phyloP scores from a whole-genome alignment of 140 eudicot genomes.

The Artemisia princeps region DNA sequence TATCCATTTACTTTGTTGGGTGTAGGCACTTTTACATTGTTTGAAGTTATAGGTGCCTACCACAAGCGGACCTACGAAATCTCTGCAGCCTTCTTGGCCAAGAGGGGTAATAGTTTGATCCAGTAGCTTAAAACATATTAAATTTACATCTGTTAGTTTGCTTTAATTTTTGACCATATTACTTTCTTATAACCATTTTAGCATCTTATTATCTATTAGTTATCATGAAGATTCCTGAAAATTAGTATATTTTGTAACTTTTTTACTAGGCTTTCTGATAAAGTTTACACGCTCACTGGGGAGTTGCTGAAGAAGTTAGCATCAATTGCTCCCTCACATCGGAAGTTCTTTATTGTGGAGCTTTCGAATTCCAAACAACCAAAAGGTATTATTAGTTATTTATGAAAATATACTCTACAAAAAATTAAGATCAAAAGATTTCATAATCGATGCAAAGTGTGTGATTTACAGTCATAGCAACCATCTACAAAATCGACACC shows the following conservation, averaged over 20 bases:
- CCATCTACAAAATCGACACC: too few species aligned
- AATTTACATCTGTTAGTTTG: not conserved
- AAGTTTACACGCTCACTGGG: conserved; percentile 78
- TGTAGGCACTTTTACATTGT: too few species aligned
- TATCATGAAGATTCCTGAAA: not conserved
- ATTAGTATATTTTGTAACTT: conserved; percentile 9
- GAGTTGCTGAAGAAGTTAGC: conserved; percentile 85
- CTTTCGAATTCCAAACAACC: too few species aligned
- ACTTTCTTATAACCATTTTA: not conserved
- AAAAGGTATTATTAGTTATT: too few species aligned
- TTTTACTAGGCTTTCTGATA: conserved; percentile 69
- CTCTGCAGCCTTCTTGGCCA: conserved; percentile 90
- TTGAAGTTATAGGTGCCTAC: conserved; percentile 24
- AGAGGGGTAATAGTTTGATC: conserved; percentile 56
- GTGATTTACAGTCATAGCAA: too few species aligned
- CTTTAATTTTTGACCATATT: not conserved
- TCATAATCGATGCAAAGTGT: too few species aligned
- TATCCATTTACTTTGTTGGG: too few species aligned
- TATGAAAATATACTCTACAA: too few species aligned
- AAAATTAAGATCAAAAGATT: too few species aligned
- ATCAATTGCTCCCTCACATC: conserved; percentile 60
- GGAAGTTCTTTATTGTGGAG: conserved; percentile 63
- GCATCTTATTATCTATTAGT: not conserved
- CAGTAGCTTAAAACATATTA: not conserved
- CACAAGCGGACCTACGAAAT: conserved; percentile 66